phyloP scores from a whole-genome alignment of 306 rosid genomes.

The Crotalaria pallida region DNA sequence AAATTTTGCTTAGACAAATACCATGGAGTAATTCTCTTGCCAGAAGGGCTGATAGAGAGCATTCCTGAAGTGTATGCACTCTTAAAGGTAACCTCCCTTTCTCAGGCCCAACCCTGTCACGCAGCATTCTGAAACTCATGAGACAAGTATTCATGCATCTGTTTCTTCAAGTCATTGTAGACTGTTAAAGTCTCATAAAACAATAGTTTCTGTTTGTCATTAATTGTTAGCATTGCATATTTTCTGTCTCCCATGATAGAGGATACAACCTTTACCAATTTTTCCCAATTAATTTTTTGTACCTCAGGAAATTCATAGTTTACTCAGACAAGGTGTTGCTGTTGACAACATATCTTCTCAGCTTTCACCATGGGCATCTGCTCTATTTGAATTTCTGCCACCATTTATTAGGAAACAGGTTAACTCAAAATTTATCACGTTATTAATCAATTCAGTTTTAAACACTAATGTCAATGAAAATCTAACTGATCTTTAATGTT shows the following conservation, averaged over 20 bases:
- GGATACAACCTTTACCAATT: neutral
- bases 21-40: slow-evolving; percentile 91
- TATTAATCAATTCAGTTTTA: neutral
- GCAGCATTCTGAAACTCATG: neutral
- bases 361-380: slow-evolving; percentile 99
- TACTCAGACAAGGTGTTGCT: slow-evolving; percentile 71
- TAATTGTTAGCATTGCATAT: neutral
- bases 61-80: slow-evolving; percentile 98
- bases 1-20: slow-evolving; percentile 59
- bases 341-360: slow-evolving; percentile 66
- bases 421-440: neutral
- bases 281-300: slow-evolving; percentile 10
- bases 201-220: neutral
- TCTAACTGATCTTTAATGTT: slow-evolving; percentile 24
- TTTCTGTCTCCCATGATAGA: neutral
- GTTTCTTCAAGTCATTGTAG: neutral
- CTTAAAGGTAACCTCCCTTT: slow-evolving; percentile 52
- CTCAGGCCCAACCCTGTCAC: neutral
- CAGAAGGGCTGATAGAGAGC: slow-evolving; percentile 98
- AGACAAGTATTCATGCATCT: neutral
- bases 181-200: slow-evolving; percentile 14
- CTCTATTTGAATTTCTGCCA: slow-evolving; percentile 90
- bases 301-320: slow-evolving; percentile 84
- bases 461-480: neutral
- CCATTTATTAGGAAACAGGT: slow-evolving; percentile 92